These are phyloP conservation scores for Ustilago bromivora DNA, from an alignment of 1,284 basidiomycete species.

Conservation along the genomic window DNA sequence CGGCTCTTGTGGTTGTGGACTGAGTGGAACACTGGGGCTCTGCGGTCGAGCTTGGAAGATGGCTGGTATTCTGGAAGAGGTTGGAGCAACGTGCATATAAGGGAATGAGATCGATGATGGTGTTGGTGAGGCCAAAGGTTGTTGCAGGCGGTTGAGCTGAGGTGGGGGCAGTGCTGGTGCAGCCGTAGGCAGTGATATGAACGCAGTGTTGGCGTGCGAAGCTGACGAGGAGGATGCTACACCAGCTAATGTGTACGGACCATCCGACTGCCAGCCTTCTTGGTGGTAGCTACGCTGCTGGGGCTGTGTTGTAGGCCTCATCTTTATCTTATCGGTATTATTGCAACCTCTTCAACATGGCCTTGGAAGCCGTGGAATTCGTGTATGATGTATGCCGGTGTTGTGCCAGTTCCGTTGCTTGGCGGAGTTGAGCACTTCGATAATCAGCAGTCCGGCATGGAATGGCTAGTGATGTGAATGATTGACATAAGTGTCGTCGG, in stretches of 20 bases:
- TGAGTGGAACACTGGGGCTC: constrained; percentile 1
- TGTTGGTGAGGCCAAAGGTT: background rate
- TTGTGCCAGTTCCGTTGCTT: background rate
- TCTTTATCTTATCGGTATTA: background rate
- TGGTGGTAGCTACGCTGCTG: constrained; percentile 17
- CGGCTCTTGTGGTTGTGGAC: constrained; percentile 3
- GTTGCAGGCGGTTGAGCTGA: background rate
- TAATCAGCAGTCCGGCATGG: background rate
- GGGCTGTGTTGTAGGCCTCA: constrained; percentile 16
- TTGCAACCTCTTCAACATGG: background rate
- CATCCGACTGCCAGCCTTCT: constrained; percentile 13
- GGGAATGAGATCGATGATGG: background rate
- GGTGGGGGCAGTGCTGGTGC: constrained; percentile 29
- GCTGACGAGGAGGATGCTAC: constrained; percentile 7
- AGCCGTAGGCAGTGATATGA: constrained; percentile 16
- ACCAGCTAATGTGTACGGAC: constrained; percentile 3
- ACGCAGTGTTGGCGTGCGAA: background rate
- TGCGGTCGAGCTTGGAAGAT: background rate
- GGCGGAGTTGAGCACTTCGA: background rate
- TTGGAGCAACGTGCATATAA: background rate
- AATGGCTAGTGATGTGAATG: background rate
- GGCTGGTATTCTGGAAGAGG: background rate
- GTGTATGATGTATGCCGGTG: background rate
- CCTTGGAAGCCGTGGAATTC: background rate
- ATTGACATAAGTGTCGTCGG: background rate